Evolutionary conservation across 805 yeast species (phyloP), one percentile per base, ranked within the genome.

Genomic region (Myxozyma geophila): DNA sequence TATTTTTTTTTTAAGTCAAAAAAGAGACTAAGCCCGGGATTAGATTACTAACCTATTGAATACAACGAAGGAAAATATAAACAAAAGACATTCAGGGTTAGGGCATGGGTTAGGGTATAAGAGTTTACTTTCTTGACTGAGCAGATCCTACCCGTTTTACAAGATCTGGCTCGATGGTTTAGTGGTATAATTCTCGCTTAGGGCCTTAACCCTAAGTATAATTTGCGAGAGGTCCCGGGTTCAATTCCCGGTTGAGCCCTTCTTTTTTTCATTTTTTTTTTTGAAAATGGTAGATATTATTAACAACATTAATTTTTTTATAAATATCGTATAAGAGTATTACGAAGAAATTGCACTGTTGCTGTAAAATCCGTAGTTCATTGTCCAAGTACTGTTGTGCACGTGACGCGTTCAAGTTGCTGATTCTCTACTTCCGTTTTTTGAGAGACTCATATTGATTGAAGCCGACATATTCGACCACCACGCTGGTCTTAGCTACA

Each of bases 231-330:
- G 75, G 75, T 72, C 75, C 75, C 75, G 75, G 75, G 75, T 72
- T 72, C 75, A 72, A 72, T 72, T 72, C 75, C 75, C 75, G 75
- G 75, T 73, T 71, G 75, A 73, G 75, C 75, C 75, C 75, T 46
- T 33, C 55, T 61, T 70, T 72, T 71, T 60, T 44, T 21, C 15
- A 10, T 7, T 17, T 37, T 37, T 19, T 8, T 10, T 40, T 21
- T 48, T 40, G 5, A 28, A 28, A 28, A 28, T 28, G 5, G 2
- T 37, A 47, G 15, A 7, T 7, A 2, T 39, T 10, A 9, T 10
- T 36, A 33, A 35, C 43, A 21, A 6, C 19, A 9, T 41, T 43
- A 36, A n/a, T n/a, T 37, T 28, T 43, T 43, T 43, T 15, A 3
- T 43, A 43, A 12, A 15, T 15, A 7, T 39, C n/a, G 13, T 39